Conservation (phyloP, 1,139 yeast genomes). For the Kodamaea sp. region DNA sequence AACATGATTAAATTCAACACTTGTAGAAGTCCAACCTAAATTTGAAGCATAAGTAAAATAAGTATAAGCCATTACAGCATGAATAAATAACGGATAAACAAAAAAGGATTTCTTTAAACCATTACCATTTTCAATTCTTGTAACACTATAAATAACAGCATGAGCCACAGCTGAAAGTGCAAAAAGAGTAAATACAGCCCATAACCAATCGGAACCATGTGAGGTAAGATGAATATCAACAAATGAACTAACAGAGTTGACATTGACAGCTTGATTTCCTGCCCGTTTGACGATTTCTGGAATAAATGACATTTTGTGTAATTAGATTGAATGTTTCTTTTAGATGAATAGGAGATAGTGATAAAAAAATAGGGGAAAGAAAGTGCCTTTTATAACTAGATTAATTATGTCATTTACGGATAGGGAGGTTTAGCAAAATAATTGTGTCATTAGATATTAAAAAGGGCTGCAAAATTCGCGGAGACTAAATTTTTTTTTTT, state of each 20-base stretch:
- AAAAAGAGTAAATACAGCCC: conserved; percentile 60
- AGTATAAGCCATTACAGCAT: conserved; percentile 45
- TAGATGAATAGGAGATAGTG: neutral
- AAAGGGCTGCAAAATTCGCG: neutral
- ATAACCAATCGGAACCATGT: conserved; percentile 68
- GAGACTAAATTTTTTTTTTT: neutral
- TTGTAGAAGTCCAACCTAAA: conserved; percentile 58
- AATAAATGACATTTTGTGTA: conserved; percentile 8
- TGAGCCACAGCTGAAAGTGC: conserved; percentile 41
- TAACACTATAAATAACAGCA: conserved; percentile 35
- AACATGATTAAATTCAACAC: conserved; percentile 55
- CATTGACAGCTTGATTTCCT: conserved; percentile 45
- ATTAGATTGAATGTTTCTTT: neutral
- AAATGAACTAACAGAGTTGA: conserved; percentile 42
- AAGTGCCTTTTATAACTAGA: neutral
- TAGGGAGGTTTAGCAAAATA: neutral
- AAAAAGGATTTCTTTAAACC: conserved; percentile 40
- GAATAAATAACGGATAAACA: conserved; percentile 44
- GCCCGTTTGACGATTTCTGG: conserved; percentile 17
- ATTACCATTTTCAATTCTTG: conserved; percentile 25
- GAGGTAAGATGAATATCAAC: conserved; percentile 51
- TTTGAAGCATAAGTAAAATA: conserved; percentile 67
- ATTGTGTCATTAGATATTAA: neutral
- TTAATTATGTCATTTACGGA: neutral
- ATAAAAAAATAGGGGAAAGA: conserved; percentile 5